Percentiles rank a stretch among this genome's conserved stretches.
phyloP scores from a whole-genome alignment of 1,139 yeast genomes.

The Yamadazyma kanchanaburiensis region DNA sequence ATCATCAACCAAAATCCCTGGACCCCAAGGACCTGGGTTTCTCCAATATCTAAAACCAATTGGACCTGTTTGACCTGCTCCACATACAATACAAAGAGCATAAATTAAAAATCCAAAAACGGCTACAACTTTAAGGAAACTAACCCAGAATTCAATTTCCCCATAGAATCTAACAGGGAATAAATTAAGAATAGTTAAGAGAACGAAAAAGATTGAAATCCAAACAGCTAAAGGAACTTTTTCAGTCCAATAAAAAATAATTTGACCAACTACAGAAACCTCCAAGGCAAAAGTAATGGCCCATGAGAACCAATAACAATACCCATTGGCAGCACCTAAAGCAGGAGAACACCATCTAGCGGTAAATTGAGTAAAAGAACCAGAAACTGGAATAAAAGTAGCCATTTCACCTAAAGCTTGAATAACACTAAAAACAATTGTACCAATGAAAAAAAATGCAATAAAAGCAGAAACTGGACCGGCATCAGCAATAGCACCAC shows the following conservation, averaged over 20 bases:
- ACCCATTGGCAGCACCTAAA: conserved; percentile 77
- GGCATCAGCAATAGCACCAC: conserved; percentile 53
- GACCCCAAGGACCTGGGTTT: conserved; percentile 85
- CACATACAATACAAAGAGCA: conserved; percentile 68
- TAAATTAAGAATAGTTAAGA: conserved; percentile 32
- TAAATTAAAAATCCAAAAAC: conserved; percentile 69
- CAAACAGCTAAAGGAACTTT: conserved; percentile 72
- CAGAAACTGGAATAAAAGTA: conserved; percentile 65
- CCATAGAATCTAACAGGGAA: conserved; percentile 46
- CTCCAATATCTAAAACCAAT: conserved; percentile 90
- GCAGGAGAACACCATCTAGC: conserved; percentile 68
- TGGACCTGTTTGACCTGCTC: conserved; percentile 67
- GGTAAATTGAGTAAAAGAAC: conserved; percentile 54
- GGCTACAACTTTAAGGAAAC: conserved; percentile 64
- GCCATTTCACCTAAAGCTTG: conserved; percentile 78
- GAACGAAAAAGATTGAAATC: conserved; percentile 63
- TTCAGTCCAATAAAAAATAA: conserved; percentile 71
- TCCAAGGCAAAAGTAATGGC: conserved; percentile 82
- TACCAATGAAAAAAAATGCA: conserved; percentile 63
- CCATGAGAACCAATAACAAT: conserved; percentile 87
- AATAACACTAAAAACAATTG: conserved; percentile 61
- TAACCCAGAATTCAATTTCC: conserved; percentile 49
- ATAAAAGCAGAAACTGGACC: conserved; percentile 73
- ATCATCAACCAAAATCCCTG: conserved; percentile 47
- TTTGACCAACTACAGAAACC: conserved; percentile 74